These are phyloP conservation scores for Fibroporia radiculosa DNA, from an alignment of 768 basidiomycete genomes.

Conservation along the genomic window DNA sequence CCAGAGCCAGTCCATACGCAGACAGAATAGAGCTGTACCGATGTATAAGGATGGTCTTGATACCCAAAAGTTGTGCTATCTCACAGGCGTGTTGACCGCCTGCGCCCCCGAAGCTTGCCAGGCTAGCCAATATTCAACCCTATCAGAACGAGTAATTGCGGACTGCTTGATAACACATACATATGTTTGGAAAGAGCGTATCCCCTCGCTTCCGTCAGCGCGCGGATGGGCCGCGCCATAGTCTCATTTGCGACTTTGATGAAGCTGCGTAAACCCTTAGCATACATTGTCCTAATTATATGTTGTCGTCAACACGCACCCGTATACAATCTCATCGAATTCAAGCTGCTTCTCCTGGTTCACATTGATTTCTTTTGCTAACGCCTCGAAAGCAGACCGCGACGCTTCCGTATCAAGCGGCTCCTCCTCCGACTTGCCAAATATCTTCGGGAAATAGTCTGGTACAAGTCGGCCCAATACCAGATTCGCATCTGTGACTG, in stretches of 20 bases:
- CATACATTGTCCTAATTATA: background rate
- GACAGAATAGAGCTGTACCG: conserved; percentile 89
- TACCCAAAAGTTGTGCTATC: conserved; percentile 79
- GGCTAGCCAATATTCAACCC: conserved; percentile 35
- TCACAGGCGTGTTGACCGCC: conserved; percentile 93
- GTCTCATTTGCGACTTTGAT: conserved; percentile 97
- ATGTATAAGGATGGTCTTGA: conserved; percentile 82
- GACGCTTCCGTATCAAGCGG: conserved; percentile 74
- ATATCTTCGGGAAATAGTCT: conserved; percentile 92
- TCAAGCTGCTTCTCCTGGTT: conserved; percentile 48
- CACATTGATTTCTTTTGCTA: conserved; percentile 66
- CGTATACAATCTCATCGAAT: conserved; percentile 84
- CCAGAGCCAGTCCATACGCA: conserved; percentile 89
- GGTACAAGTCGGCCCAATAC: conserved; percentile 84
- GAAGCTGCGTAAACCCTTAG: conserved; percentile 44
- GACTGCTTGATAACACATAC: conserved; percentile 24
- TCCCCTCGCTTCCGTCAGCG: conserved; percentile 84
- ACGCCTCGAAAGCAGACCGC: conserved; percentile 51
- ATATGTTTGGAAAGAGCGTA: conserved; percentile 74
- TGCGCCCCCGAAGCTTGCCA: conserved; percentile 85
- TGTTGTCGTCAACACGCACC: conserved; percentile 33
- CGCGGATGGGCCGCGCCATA: conserved; percentile 90
- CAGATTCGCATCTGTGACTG: conserved; percentile 90
- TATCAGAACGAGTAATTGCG: conserved; percentile 1
- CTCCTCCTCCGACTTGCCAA: conserved; percentile 84